These are phyloP conservation scores for Eruca vesicaria DNA, from an alignment of 441 rosid species.

Conservation along the genomic window DNA sequence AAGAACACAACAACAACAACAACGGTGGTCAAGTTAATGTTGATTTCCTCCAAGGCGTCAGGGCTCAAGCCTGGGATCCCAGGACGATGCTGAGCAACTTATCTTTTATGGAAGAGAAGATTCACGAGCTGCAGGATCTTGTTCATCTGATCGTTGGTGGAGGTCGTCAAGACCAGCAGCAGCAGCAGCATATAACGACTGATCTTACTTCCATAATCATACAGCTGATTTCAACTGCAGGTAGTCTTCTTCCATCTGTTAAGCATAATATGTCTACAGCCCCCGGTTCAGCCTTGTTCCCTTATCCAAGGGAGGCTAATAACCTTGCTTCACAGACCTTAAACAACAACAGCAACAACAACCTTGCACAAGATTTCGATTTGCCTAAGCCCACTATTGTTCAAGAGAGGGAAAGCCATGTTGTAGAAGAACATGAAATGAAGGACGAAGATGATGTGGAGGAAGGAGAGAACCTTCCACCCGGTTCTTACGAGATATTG, in stretches of 20 bases:
- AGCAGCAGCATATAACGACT: slow-evolving; percentile 78
- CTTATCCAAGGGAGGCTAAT: slow-evolving; percentile 43
- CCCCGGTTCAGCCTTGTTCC: slow-evolving; percentile 45
- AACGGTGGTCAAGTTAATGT: slow-evolving; percentile 29
- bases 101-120: slow-evolving; percentile 82
- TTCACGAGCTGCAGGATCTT: slow-evolving; percentile 82
- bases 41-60: slow-evolving; percentile 39
- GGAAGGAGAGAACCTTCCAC: slow-evolving; percentile 86
- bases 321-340: slow-evolving; percentile 41
- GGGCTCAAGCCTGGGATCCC: slow-evolving; percentile 81
- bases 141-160: slow-evolving; percentile 66
- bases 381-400: slow-evolving; percentile 34
- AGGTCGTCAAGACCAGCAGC: slow-evolving; percentile 37
- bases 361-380: slow-evolving; percentile 40
- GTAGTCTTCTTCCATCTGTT: slow-evolving; percentile 90
- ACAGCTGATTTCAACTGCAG: slow-evolving; percentile 92
- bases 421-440: slow-evolving; percentile 65
- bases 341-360: slow-evolving; percentile 11
- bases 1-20: not conserved
- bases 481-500: slow-evolving; percentile 85
- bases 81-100: slow-evolving; percentile 71
- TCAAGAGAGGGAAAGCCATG: slow-evolving; percentile 24
- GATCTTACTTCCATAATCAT: slow-evolving; percentile 90
- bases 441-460: slow-evolving; percentile 91
- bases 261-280: slow-evolving; percentile 56